Evolutionary conservation across 2,329 filamentous ascomycete genomes (phyloP).

Genomic region (Tolypocladium pustulatum): DNA sequence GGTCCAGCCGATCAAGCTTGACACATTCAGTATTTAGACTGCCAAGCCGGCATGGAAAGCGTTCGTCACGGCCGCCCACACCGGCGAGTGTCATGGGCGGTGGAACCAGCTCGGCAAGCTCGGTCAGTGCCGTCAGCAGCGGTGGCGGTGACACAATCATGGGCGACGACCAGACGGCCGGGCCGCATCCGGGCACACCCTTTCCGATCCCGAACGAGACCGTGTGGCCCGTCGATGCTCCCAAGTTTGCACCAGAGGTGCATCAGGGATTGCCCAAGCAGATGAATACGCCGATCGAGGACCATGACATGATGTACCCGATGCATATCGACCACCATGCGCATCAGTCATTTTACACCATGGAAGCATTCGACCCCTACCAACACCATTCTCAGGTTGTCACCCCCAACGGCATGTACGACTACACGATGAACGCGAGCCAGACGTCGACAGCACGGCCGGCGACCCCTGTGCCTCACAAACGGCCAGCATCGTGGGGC

Average conservation of each 20-base stretch:
- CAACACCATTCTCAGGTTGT: slow-evolving; percentile 6
- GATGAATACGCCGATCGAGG: slow-evolving; percentile 19
- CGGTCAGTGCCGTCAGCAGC: neutral
- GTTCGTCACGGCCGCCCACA: slow-evolving; percentile 23
- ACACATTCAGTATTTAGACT: slow-evolving; percentile 19
- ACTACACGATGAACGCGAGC: slow-evolving; percentile 15
- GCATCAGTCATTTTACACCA: slow-evolving; percentile 14
- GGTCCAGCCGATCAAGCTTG: slow-evolving; percentile 16
- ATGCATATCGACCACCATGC: slow-evolving; percentile 19
- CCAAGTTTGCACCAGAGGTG: slow-evolving; percentile 26
- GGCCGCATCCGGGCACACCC: slow-evolving; percentile 29
- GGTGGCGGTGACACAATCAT: slow-evolving; percentile 18
- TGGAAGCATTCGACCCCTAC: slow-evolving; percentile 8
- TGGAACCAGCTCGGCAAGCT: neutral
- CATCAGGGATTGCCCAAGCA: slow-evolving; percentile 16
- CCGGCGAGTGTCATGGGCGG: slow-evolving; percentile 13
- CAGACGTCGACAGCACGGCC: slow-evolving; percentile 18
- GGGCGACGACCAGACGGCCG: slow-evolving; percentile 20
- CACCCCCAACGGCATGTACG: slow-evolving; percentile 9
- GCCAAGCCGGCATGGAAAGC: slow-evolving; percentile 22
- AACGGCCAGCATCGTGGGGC: slow-evolving; percentile 28
- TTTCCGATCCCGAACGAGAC: slow-evolving; percentile 28
- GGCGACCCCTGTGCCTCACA: slow-evolving; percentile 26
- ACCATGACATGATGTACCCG: slow-evolving; percentile 17
- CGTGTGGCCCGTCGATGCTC: slow-evolving; percentile 26